Percentiles rank a stretch among this genome's conserved stretches.
phyloP scores from a whole-genome alignment of 768 basidiomycete genomes.

The Cyclocybe aegerita region DNA sequence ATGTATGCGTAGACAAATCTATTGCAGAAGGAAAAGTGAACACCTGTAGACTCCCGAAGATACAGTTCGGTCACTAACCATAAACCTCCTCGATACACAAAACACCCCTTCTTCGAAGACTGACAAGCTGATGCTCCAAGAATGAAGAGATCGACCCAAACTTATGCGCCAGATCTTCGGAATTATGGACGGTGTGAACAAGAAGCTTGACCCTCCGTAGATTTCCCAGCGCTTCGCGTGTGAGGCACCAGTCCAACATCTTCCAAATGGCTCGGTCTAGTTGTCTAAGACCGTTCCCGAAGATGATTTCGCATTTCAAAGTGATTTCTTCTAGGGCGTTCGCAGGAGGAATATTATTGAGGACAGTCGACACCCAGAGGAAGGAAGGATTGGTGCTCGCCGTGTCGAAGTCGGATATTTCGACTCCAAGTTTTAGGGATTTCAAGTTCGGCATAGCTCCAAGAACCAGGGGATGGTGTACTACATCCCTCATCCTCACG shows the following conservation, averaged over 20 bases:
- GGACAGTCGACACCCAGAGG: conserved; percentile 3
- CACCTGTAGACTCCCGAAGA: no score
- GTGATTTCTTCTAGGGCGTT: conserved; percentile 5
- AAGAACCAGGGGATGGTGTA: conserved; percentile 3
- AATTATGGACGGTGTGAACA: conserved; percentile 1
- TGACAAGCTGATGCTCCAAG: conserved; percentile 1
- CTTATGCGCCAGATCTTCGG: neutral
- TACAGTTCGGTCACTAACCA: no score
- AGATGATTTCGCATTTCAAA: conserved; percentile 4
- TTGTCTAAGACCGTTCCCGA: conserved; percentile 2
- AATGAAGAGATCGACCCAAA: neutral
- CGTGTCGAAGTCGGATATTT: conserved; percentile 7
- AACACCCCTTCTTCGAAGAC: neutral
- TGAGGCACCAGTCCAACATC: neutral
- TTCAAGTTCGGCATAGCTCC: conserved; percentile 1
- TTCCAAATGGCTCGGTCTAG: conserved; percentile 7
- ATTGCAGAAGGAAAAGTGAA: no score
- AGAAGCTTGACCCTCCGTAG: conserved; percentile 3
- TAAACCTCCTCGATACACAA: no score
- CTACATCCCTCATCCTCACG: neutral
- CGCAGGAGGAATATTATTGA: neutral
- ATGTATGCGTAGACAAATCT: no score
- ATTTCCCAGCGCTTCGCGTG: conserved; percentile 1
- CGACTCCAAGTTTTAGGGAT: conserved; percentile 4
- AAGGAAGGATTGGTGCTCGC: conserved; percentile 1